Evolutionary conservation across 495 filamentous ascomycete species (phyloP), one percentile per base, ranked within the genome.

Genomic region (Aspergillus nidulans): DNA sequence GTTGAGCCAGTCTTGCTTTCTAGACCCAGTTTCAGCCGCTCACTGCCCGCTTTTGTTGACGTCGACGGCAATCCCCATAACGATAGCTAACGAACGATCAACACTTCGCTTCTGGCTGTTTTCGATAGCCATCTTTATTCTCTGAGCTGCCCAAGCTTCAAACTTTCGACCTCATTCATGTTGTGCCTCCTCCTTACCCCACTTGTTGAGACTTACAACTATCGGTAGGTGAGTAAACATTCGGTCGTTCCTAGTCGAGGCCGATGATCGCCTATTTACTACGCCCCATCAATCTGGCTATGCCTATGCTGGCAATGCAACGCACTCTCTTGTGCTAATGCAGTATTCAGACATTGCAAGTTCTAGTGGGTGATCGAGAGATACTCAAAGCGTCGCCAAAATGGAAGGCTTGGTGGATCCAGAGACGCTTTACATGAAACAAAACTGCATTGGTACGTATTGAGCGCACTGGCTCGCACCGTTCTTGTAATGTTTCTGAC

Each of bases 401-500:
- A 77, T 77, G 75, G 60, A 68, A 20, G 69, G 63, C 16, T 65
- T 69, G 18, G 72, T 90, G 45, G 90, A 97, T 70, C 92, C 92
- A 10, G 89, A 92, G 69, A 83, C 84, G 43, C 78, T 96, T 25
- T 97, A 96, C 65, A 95, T 89, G 57, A 95, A 92, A 71, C 91
- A 97, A 71, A 87, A 87, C 61, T 92, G 88, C 77, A 95, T 97
- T 72, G 91, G 90, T 95, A 76, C 52, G 83, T 69, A 3, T 53
- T 12, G 6, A 16, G 39, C 16, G 30, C 13, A 26, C 3, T 16
- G n/a, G 16, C 7, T 19, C 2, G 5, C 15, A 23, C n/a, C 32
- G 18, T 36, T n/a, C 16, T 2, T 20, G 19, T 28, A 21, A 28
- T 25, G n/a, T n/a, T 32, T 21, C 54, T 54, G 57, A 51, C 40